A percentile compares a stretch with the other conserved stretches of the same genome.
Conservation (phyloP, 2,329 filamentous ascomycete genomes). For the Fusarium clavum region DNA sequence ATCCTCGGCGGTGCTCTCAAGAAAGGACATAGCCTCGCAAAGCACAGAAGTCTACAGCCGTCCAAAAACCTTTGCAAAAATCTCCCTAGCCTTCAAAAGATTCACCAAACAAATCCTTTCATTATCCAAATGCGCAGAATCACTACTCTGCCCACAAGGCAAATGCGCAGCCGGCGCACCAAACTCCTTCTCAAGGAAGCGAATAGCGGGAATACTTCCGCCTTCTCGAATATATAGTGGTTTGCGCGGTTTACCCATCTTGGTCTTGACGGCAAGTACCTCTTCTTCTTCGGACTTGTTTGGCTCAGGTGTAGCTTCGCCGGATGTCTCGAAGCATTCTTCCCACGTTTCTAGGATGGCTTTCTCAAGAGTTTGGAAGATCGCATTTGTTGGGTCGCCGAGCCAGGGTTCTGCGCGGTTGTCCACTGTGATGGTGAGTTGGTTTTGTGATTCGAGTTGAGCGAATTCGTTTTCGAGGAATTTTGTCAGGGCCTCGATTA, state of each 20-base stretch:
- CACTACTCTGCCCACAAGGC: slow-evolving; percentile 93
- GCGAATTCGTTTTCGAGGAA: slow-evolving; percentile 80
- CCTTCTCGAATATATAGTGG: slow-evolving; percentile 96
- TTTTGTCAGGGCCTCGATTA: slow-evolving; percentile 73
- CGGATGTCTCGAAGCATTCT: slow-evolving; percentile 57
- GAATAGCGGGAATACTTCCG: slow-evolving; percentile 92
- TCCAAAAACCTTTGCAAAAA: slow-evolving; percentile 87
- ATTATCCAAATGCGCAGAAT: slow-evolving; percentile 93
- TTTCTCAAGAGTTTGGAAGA: slow-evolving; percentile 88
- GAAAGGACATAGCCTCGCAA: no score
- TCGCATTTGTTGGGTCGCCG: slow-evolving; percentile 88
- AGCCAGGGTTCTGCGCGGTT: slow-evolving; percentile 97
- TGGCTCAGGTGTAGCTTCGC: slow-evolving; percentile 12
- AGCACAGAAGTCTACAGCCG: slow-evolving; percentile 59
- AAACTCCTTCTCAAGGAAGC: slow-evolving; percentile 96
- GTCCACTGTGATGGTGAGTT: slow-evolving; percentile 83
- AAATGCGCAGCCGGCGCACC: slow-evolving; percentile 89
- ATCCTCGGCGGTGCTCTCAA: no score
- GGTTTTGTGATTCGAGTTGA: slow-evolving; percentile 82
- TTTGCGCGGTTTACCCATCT: slow-evolving; percentile 59
- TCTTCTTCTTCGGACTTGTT: slow-evolving; percentile 17
- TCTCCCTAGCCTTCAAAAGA: slow-evolving; percentile 89
- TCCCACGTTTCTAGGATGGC: slow-evolving; percentile 90
- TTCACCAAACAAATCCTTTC: slow-evolving; percentile 91
- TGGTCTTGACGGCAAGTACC: slow-evolving; percentile 35